Evolutionary conservation across 2,329 filamentous ascomycete genomes (phyloP), one percentile per base, ranked within the genome.

Genomic region (Teratosphaeria epicoccoides): DNA sequence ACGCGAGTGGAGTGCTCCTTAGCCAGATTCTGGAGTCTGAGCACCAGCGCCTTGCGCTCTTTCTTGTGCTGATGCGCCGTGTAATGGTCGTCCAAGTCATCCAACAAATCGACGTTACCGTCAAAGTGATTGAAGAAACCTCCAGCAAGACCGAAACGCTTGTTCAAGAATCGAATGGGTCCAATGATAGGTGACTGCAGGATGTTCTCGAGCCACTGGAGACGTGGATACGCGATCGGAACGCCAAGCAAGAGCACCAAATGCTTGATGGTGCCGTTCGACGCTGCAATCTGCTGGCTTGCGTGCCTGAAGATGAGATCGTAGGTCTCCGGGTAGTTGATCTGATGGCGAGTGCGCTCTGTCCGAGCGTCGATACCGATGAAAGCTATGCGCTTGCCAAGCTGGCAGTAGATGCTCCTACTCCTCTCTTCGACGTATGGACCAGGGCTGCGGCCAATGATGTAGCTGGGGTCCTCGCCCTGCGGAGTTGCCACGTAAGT

Each of bases 201-300:
- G 52, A 96, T 86, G 63, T 95, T 96, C 67, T 97, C 91, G 4
- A 96, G 77, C 91, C 91, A 96, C n/a, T 90, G 93, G 50, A 96
- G 76, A 60, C 91, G 88, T 1, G 76, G 76, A 57, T 79, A 76
- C 1, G 74, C 73, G 60, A 94, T 91, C 0, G 89, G 87, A 22
- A 87, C 82, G 51, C 85, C 85, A 2, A 84, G 71, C 10, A 84
- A 69, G 22, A 84, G 68, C 37, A 84, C 72, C 22, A 84, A 64
- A 61, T 84, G 81, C 68, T 81, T 83, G 63, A 84, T 77, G 17
- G 78, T 72, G 24, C 74, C 75, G 51, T 78, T 74, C 2, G 64
- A 64, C 0, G 71, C 73, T 0, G 67, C 62, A 10, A 83, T 69
- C 56, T 83, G 78, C 10, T 68, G 65, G 25, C 75, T 65, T 2